Base-by-base conservation (phyloP, 2,329 filamentous ascomycete species). In the Graphiopsis chlorocephala region DNA sequence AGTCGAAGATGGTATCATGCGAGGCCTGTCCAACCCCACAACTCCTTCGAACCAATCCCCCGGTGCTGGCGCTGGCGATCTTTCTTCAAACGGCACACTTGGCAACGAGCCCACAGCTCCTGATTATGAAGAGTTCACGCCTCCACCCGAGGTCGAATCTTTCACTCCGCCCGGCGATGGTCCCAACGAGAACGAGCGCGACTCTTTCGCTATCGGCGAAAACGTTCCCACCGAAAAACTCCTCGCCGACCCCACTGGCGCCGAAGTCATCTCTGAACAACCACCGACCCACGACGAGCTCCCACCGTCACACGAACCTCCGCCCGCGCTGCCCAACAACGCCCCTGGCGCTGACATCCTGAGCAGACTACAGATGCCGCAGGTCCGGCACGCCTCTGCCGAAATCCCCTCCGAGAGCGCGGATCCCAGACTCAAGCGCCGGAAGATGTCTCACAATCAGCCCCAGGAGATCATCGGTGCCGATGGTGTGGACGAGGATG, bases 1-100 rank as follows among this genome's bases (percentile, higher is more conserved):
- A 56, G 93, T 99, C 8, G 95, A 99, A 77, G 87, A 94, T 69
- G 89, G 87, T 57, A 98, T 99, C 70, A 92, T 99, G 85, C 87
- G 90, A 60, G 92, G 91, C 10, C 84, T 97, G 25, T 87, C 88
- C 15, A 85, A 86, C 1, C 84, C 88, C 10, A 81, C 86, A 11
- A 79, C 82, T 3, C 80, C 82, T 2, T 80, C 47, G 12, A 52
- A 42, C 7, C 81, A 10, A 77, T 81, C 57, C 74, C 82, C 70
- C 67, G 78, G 52, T 4, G 35, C 45, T 14, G 29, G 48, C 6
- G 26, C 33, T n/a, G 38, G 38, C 3, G 53, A 38, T 8, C 14
- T 28, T n/a, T 23, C 45, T 23, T 17, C 52, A 14, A 66, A 66
- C 38, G 65, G 23, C 23, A 15, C 61, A 11, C 68, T 70, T 48